Base-by-base conservation (phyloP, 495 filamentous ascomycete genomes). In the Penicillium antarcticum region DNA sequence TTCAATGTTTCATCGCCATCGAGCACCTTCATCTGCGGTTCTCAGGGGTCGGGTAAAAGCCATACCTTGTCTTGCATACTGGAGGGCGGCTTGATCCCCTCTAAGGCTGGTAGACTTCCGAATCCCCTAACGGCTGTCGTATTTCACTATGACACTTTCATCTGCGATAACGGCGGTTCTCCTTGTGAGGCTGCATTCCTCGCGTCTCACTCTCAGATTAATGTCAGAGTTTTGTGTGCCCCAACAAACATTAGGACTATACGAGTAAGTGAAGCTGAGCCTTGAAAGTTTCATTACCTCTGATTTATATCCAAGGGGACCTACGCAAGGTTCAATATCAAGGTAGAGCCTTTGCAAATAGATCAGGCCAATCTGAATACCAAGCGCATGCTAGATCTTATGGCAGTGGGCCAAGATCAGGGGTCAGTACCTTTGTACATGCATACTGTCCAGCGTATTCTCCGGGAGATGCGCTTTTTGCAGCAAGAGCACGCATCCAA, bases 21-120 rank as follows among this genome's bases (percentile, higher is more conserved):
- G 6, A 86, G 82, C 32, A 76, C 78, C 0, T 91, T 91, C 63
- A 86, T 92, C 40, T 92, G 88, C 53, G 88, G 88, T 5, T 80
- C 79, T 40, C 87, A 91, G 61, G 88, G 87, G 0, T 85, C 82
- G 39, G 88, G 88, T 2, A 92, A 91, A 70, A 86, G 81, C 37
- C 85, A 91, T 57, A 88, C 85, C 0, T 62, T 89, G 13, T 81
- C 85, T 0, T 89, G 85, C 58, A 67, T 92, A 19, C 71, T 90
- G 5, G 86, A 90, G 60, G 84, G 82, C 48, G 82, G 77, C 31
- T 69, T 88, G 0, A 66, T 80, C 2, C 39, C 48, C 3, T 63
- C 73, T 3, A 70, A 69, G 17, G 61, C 72, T 8, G 71, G 72
- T 5, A 52, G 56, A 10, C 52, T 78, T 9, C 68, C 72, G 0